These are phyloP conservation scores for Excoecaria agallocha DNA, from an alignment of 345 rosid genomes.

Conservation along the genomic window DNA sequence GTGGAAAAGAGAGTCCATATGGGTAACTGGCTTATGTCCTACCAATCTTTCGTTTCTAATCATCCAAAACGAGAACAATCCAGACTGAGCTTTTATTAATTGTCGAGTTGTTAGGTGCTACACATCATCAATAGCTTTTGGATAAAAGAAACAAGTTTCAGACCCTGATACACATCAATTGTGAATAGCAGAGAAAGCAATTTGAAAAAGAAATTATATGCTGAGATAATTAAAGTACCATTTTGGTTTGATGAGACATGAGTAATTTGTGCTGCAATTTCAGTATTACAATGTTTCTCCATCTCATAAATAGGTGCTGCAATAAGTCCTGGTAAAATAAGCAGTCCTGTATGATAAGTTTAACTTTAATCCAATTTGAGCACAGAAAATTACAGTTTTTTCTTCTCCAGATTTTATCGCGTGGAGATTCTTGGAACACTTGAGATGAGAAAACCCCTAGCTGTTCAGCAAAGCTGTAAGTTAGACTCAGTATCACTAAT, in stretches of 20 bases:
- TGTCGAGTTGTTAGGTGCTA: not conserved
- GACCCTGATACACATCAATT: not conserved
- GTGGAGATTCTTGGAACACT: conserved; percentile 89
- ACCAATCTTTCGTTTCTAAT: not conserved
- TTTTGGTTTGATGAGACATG: conserved; percentile 48
- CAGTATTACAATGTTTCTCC: conserved; percentile 96
- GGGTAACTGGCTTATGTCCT: not conserved
- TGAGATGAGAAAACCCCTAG: conserved; percentile 98
- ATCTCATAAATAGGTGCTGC: conserved; percentile 88
- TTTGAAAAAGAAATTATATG: conserved; percentile 2
- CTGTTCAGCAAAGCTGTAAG: conserved; percentile 44
- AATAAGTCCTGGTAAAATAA: conserved; percentile 24
- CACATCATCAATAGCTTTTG: conserved; percentile 1
- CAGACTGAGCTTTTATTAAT: not conserved
- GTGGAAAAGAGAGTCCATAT: not conserved
- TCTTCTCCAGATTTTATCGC: conserved; percentile 68
- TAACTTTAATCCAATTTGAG: conserved; percentile 21
- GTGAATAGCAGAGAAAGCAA: not conserved
- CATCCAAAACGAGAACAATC: not conserved
- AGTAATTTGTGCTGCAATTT: conserved; percentile 85
- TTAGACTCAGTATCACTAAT: conserved; percentile 6
- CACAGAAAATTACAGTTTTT: conserved; percentile 55
- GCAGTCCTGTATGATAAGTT: conserved; percentile 13
- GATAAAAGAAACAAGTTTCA: not conserved
- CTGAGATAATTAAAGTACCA: conserved; percentile 37